These are phyloP conservation scores for Dioscorea zingiberensis DNA, from an alignment of 106 monocot genomes.

Conservation along the genomic window DNA sequence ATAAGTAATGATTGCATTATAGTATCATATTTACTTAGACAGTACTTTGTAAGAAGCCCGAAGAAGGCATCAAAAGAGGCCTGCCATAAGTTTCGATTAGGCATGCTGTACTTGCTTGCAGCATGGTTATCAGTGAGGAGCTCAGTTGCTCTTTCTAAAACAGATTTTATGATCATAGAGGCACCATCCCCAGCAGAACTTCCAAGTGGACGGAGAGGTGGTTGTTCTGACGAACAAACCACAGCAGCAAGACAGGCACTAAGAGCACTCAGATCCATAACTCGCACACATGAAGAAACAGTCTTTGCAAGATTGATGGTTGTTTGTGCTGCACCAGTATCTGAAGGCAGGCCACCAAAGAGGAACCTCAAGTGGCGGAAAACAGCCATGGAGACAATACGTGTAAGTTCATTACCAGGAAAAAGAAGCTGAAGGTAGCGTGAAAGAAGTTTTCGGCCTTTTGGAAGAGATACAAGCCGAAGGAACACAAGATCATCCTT, in stretches of 20 bases:
- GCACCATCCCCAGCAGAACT: conserved; percentile 89
- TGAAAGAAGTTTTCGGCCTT: conserved; percentile 77
- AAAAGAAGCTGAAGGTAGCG: conserved; percentile 62
- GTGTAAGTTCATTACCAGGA: conserved; percentile 63
- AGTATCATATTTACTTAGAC: conserved; percentile 77
- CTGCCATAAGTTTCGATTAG: conserved; percentile 69
- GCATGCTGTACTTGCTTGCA: conserved; percentile 39
- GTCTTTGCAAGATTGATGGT: conserved; percentile 45
- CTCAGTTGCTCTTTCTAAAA: conserved; percentile 75
- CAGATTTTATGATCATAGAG: conserved; percentile 59
- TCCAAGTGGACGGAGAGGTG: conserved; percentile 87
- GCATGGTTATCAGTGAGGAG: conserved; percentile 46
- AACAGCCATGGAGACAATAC: conserved; percentile 88
- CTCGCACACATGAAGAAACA: conserved; percentile 50
- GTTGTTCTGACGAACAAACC: conserved; percentile 93
- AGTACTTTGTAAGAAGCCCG: conserved; percentile 76
- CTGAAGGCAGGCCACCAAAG: conserved; percentile 69
- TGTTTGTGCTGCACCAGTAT: conserved; percentile 54
- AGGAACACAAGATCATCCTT: conserved; percentile 92
- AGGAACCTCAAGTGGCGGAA: conserved; percentile 80
- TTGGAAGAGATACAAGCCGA: conserved; percentile 67
- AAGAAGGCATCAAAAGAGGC: conserved; percentile 96
- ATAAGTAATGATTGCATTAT: conserved; percentile 61
- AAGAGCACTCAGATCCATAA: conserved; percentile 72
- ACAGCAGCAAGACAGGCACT: conserved; percentile 94